phyloP scores from a whole-genome alignment of 768 basidiomycete genomes.

The Rhodotorula paludigena region DNA sequence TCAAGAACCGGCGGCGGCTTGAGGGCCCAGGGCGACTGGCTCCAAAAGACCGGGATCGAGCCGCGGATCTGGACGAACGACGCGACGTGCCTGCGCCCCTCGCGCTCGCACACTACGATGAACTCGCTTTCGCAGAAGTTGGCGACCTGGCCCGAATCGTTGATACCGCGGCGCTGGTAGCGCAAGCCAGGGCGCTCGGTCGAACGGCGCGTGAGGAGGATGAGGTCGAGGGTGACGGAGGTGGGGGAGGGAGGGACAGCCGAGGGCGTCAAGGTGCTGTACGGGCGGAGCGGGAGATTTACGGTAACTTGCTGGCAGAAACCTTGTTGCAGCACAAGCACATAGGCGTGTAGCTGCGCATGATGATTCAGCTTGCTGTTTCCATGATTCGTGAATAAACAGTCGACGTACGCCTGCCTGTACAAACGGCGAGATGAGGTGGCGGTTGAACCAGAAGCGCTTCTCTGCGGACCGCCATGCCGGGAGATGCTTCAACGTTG shows the following conservation, averaged over 20 bases:
- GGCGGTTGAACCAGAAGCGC: conserved; percentile 96
- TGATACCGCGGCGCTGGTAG: conserved; percentile 90
- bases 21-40: conserved; percentile 39
- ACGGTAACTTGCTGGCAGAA: conserved; percentile 17
- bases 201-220: conserved; percentile 77
- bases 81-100: conserved; percentile 70
- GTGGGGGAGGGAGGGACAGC: conserved; percentile 1
- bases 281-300: conserved; percentile 16
- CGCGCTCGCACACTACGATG: conserved; percentile 72
- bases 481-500: conserved; percentile 54
- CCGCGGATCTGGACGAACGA: conserved; percentile 82
- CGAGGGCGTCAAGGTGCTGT: conserved; percentile 17
- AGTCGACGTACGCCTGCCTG: conserved; percentile 67
- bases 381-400: too few relatives aligned
- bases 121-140: conserved; percentile 59
- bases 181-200: conserved; percentile 84
- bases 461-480: conserved; percentile 85
- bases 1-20: conserved; percentile 43
- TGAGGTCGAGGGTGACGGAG: conserved; percentile 58
- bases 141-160: conserved; percentile 54
- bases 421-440: conserved; percentile 73
- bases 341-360: conserved; percentile 28
- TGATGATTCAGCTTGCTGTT: neutral
- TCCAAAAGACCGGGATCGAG: conserved; percentile 53
- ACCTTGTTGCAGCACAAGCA: conserved; percentile 25